Evolutionary conservation across 306 rosid genomes (phyloP), one percentile per base, ranked within the genome.

Genomic region (Malus fusca): DNA sequence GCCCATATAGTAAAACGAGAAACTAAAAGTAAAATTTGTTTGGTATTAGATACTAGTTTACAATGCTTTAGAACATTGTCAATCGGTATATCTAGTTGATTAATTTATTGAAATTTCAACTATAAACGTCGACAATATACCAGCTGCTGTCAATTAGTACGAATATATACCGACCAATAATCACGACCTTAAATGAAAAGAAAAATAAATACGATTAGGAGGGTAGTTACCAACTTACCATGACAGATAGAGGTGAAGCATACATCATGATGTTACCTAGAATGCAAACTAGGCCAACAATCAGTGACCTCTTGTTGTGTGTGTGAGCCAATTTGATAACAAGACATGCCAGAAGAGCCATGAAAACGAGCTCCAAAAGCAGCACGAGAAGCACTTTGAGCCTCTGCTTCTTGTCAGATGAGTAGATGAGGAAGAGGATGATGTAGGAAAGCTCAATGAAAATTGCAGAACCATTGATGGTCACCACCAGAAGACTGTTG

Each of bases 191-290:
- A 23, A 59, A 59, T 59, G 15, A 23, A 48, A 48, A 48, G 8
- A 15, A 15, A 15, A 48, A 60, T 5, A 62, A 62, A 28, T 63
- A 28, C 28, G 37, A 1, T 25, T 23, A 37, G 37, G 58, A 30
- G 56, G 23, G 30, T 18, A 15, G 42, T 56, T 66, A n/a, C 15
- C 14, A 28, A 68, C 14, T 60, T 0, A 94, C 98, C 90, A 96
- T 96, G 78, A 96, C 69, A 1, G 92, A 37, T 62, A 96, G 77
- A 3, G 99, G 98, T 0, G 99, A 70, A 70, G 97, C 99, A 55
- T 89, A 96, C 98, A 96, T 96, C 96, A 90, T 85, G 71, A 92
- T 81, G 88, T 89, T 96, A 82, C 85, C 89, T 58, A 88, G 40
- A 21, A 89, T 85, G 80, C 90, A 82, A 2, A 84, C 61, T 59